Evolutionary conservation across 345 rosid genomes (phyloP).

Genomic region (Euclidium syriacum): DNA sequence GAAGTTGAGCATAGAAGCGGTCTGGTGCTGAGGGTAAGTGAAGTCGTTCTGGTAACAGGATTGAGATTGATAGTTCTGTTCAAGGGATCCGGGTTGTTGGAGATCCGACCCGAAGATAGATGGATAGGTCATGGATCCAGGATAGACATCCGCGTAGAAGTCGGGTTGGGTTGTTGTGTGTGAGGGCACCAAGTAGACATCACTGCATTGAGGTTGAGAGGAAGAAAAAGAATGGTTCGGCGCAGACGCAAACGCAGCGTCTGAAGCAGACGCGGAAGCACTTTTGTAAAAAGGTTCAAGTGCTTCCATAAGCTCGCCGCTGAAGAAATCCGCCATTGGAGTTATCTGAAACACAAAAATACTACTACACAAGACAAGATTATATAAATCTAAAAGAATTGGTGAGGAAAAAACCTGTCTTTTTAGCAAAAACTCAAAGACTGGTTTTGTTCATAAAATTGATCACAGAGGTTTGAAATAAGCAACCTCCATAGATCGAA

Average conservation of each 20-base stretch:
- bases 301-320: constrained; percentile 88
- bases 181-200: no score
- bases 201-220: no score
- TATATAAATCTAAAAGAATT: neutral
- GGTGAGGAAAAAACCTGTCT: constrained; percentile 23
- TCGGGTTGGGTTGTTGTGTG: constrained; percentile 23
- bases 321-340: constrained; percentile 54
- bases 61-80: constrained; percentile 42
- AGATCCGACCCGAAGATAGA: constrained; percentile 37
- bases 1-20: constrained; percentile 15
- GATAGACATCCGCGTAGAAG: constrained; percentile 32
- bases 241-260: constrained; percentile 14
- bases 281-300: constrained; percentile 82
- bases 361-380: neutral
- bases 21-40: constrained; percentile 15
- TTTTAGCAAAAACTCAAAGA: constrained; percentile 43
- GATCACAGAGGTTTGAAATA: constrained; percentile 65
- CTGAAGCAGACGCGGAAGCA: constrained; percentile 25
- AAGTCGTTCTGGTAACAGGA: constrained; percentile 52
- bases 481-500: constrained; percentile 51
- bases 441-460: constrained; percentile 15
- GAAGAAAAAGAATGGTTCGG: constrained; percentile 17
- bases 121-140: constrained; percentile 31
- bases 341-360: neutral
- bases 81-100: constrained; percentile 35